Conservation (phyloP, 441 rosid genomes). For the Bocquillonia castaneifolia region DNA sequence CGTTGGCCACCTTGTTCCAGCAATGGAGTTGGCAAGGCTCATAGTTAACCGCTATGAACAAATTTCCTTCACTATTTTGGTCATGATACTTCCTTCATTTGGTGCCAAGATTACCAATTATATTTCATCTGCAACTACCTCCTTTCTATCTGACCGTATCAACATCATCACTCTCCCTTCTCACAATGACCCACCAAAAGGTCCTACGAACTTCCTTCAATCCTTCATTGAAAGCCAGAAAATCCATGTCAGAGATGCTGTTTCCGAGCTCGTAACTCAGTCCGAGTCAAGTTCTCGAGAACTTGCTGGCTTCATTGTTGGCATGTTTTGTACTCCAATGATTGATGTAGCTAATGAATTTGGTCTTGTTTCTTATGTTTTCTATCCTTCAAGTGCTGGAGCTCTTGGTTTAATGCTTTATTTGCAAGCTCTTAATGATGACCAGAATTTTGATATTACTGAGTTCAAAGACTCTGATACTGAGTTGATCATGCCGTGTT, state of each 20-base stretch:
- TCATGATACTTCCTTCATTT: constrained; percentile 16
- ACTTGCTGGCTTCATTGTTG: background rate
- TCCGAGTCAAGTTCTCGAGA: background rate
- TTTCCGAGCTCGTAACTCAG: background rate
- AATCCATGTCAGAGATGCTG: background rate
- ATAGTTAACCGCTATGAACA: constrained; percentile 28
- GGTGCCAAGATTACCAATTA: background rate
- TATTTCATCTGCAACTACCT: background rate
- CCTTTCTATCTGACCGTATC: constrained; percentile 19
- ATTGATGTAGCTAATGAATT: constrained; percentile 4
- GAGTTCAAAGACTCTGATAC: background rate
- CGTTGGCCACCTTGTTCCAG: constrained; percentile 40
- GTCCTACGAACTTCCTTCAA: background rate
- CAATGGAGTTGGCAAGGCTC: constrained; percentile 39
- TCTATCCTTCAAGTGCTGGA: constrained; percentile 6
- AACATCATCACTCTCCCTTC: constrained; percentile 21
- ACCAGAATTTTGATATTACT: background rate
- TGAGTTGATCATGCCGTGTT: background rate
- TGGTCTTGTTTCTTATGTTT: background rate
- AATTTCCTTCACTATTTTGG: constrained; percentile 41
- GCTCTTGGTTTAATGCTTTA: background rate
- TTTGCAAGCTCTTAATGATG: background rate
- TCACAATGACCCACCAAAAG: background rate
- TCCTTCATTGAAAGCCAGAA: background rate
- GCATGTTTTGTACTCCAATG: constrained; percentile 1